phyloP scores from a whole-genome alignment of 2,329 filamentous ascomycete species.

The Colletotrichum lentis region DNA sequence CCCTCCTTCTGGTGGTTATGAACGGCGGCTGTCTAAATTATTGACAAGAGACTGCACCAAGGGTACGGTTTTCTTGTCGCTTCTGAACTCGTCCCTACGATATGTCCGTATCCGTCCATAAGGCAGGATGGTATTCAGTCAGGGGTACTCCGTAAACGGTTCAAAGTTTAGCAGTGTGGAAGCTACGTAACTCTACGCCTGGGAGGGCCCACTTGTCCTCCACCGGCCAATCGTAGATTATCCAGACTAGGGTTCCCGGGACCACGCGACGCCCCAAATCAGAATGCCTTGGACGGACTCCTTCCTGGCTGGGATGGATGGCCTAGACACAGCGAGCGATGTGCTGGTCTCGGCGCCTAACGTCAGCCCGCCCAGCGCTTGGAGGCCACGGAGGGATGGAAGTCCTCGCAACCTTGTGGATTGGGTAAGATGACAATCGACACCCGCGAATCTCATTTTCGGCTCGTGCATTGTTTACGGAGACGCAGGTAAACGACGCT shows the following conservation, averaged over 20 bases:
- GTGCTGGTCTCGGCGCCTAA: conserved; percentile 30
- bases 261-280: conserved; percentile 10
- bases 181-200: not conserved
- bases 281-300: not conserved
- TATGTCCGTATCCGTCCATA: too few species aligned
- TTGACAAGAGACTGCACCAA: not conserved
- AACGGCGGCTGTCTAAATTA: not conserved
- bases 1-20: not conserved
- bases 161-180: too few species aligned
- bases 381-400: conserved; percentile 11
- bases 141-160: conserved; percentile 15
- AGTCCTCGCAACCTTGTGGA: not conserved
- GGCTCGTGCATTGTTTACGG: not conserved
- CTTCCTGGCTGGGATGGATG: not conserved
- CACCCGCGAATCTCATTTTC: conserved; percentile 15
- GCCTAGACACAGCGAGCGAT: conserved; percentile 18
- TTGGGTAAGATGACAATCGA: conserved; percentile 14
- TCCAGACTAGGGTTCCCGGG: not conserved
- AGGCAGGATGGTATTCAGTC: conserved; percentile 1
- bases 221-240: conserved; percentile 21
- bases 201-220: not conserved
- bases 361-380: conserved; percentile 23
- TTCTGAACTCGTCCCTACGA: too few species aligned
- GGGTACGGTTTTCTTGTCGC: not conserved
- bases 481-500: not conserved